Conservation (phyloP, 2,329 filamentous ascomycete species). For the Venturia aucupariae region DNA sequence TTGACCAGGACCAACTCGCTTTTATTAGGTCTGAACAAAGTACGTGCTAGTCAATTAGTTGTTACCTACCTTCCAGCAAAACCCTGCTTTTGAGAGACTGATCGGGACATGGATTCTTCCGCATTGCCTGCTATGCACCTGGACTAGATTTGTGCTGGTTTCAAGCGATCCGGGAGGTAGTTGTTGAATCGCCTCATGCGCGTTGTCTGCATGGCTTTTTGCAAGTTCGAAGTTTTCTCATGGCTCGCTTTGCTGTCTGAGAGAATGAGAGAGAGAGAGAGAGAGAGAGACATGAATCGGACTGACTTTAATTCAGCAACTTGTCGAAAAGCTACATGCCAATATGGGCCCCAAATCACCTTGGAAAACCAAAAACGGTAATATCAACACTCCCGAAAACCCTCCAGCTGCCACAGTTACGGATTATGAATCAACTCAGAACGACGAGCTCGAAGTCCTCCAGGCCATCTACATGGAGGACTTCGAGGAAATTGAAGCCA, state of each 20-base stretch:
- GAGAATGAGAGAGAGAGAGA: too few species aligned
- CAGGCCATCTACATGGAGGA: constrained; percentile 86
- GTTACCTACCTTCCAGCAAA: neutral
- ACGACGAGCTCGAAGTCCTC: constrained; percentile 78
- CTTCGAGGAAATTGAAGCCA: constrained; percentile 63
- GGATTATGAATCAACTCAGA: constrained; percentile 75
- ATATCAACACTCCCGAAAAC: neutral
- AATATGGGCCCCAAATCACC: constrained; percentile 11
- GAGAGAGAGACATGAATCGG: too few species aligned
- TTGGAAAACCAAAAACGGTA: constrained; percentile 8
- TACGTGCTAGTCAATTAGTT: neutral
- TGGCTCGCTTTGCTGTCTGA: too few species aligned
- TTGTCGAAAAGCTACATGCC: constrained; percentile 1
- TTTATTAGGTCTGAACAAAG: neutral
- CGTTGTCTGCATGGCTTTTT: too few species aligned
- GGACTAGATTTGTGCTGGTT: too few species aligned
- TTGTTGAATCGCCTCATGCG: too few species aligned
- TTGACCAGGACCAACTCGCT: constrained; percentile 2
- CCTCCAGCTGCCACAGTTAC: constrained; percentile 23
- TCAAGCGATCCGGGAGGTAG: too few species aligned
- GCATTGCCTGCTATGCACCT: too few species aligned
- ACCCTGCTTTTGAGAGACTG: neutral
- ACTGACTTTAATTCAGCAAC: neutral
- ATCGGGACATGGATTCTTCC: too few species aligned
- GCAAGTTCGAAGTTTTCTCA: too few species aligned